These are phyloP conservation scores for Pseudoperonospora humuli DNA, from an alignment of 352 stramenopile genomes.

Conservation along the genomic window DNA sequence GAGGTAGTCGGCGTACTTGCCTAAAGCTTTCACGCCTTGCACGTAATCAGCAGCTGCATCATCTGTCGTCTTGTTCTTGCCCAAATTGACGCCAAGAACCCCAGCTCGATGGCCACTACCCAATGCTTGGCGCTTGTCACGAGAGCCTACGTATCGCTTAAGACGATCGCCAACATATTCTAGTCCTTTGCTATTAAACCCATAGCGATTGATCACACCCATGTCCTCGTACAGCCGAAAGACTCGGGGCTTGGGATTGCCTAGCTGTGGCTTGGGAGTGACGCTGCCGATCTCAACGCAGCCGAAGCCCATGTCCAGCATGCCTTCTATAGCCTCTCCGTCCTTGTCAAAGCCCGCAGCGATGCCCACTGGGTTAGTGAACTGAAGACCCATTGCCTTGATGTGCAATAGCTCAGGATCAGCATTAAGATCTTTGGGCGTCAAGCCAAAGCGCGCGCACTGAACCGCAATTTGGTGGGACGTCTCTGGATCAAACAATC, in stretches of 20 bases:
- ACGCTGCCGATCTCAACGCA: slow-evolving; percentile 94
- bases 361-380: slow-evolving; percentile 92
- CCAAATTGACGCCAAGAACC: slow-evolving; percentile 94
- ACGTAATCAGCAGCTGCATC: slow-evolving; percentile 87
- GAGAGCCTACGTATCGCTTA: slow-evolving; percentile 39
- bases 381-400: slow-evolving; percentile 55
- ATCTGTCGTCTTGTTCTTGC: slow-evolving; percentile 95
- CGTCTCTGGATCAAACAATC: slow-evolving; percentile 78
- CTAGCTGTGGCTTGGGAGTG: slow-evolving; percentile 87
- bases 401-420: slow-evolving; percentile 55
- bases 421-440: slow-evolving; percentile 44
- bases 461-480: slow-evolving; percentile 83
- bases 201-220: slow-evolving; percentile 97
- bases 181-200: slow-evolving; percentile 94
- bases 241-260: slow-evolving; percentile 94
- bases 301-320: slow-evolving; percentile 92
- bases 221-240: slow-evolving; percentile 93
- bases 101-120: slow-evolving; percentile 45
- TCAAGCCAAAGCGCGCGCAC: slow-evolving; percentile 59
- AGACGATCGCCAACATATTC: slow-evolving; percentile 70
- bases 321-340: slow-evolving; percentile 87
- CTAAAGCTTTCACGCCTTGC: slow-evolving; percentile 85
- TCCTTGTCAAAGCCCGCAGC: slow-evolving; percentile 98
- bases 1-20: slow-evolving; percentile 94
- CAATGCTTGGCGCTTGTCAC: slow-evolving; percentile 19